These are phyloP conservation scores for Trichosporon inkin DNA, from an alignment of 1,284 basidiomycete genomes.

Conservation along the genomic window DNA sequence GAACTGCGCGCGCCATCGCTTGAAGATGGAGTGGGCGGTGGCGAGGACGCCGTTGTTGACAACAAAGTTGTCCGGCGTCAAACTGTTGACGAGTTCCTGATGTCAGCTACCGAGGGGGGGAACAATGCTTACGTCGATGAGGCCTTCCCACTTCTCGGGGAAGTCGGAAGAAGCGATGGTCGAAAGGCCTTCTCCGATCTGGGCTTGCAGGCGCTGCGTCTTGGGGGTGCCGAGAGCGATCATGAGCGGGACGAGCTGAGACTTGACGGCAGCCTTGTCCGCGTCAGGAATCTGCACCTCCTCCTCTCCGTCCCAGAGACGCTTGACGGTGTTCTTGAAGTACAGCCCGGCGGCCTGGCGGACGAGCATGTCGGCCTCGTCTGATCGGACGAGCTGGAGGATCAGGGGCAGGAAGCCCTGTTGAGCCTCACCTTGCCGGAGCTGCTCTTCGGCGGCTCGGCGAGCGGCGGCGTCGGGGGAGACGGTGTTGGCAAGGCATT, in stretches of 20 bases:
- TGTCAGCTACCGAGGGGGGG: slow-evolving; percentile 1
- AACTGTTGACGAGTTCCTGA: slow-evolving; percentile 77
- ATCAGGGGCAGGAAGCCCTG: slow-evolving; percentile 76
- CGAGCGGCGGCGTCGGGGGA: slow-evolving; percentile 69
- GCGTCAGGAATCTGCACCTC: slow-evolving; percentile 37
- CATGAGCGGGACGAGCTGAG: slow-evolving; percentile 55
- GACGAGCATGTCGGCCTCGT: slow-evolving; percentile 54
- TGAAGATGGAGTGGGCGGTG: slow-evolving; percentile 93
- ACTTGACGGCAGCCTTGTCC: slow-evolving; percentile 54
- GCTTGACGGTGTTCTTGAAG: slow-evolving; percentile 81
- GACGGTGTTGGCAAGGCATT: slow-evolving; percentile 46
- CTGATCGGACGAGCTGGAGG: slow-evolving; percentile 63
- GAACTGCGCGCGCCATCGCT: slow-evolving; percentile 84
- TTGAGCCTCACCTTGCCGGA: slow-evolving; percentile 64
- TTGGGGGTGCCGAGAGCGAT: slow-evolving; percentile 53
- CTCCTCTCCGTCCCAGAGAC: slow-evolving; percentile 67
- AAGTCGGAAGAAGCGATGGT: slow-evolving; percentile 84
- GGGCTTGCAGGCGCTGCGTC: slow-evolving; percentile 56
- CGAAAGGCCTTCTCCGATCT: slow-evolving; percentile 83
- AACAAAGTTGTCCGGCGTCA: slow-evolving; percentile 73
- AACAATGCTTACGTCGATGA: slow-evolving; percentile 67
- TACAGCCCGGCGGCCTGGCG: slow-evolving; percentile 78
- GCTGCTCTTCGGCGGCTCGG: slow-evolving; percentile 73
- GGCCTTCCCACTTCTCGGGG: slow-evolving; percentile 73
- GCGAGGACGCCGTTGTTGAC: slow-evolving; percentile 85